These are phyloP conservation scores for Nidularia pulvinata DNA, from an alignment of 768 basidiomycete genomes.

Conservation along the genomic window DNA sequence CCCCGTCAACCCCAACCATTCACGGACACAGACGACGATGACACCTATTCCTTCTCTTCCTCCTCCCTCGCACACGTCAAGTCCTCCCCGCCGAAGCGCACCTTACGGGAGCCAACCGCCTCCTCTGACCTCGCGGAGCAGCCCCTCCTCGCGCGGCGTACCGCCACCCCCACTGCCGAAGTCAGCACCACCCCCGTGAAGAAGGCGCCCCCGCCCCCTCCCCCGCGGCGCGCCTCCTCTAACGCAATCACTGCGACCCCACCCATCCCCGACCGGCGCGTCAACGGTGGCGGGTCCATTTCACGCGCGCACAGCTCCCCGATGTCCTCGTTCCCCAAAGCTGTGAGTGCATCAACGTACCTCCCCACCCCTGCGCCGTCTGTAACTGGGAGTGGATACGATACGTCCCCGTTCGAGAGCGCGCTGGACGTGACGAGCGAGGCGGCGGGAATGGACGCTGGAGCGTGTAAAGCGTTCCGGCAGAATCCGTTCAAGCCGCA, in stretches of 20 bases:
- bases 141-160: conserved; percentile 7
- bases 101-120: background rate
- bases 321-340: conserved; percentile 1
- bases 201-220: conserved; percentile 65
- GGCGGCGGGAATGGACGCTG: background rate
- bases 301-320: conserved; percentile 1
- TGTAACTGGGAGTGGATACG: conserved; percentile 30
- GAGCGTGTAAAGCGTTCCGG: conserved; percentile 50
- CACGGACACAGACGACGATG: background rate
- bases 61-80: conserved; percentile 4
- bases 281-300: conserved; percentile 1
- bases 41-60: too few relatives aligned
- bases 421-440: conserved; percentile 39
- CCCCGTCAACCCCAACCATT: background rate
- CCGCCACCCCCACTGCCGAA: conserved; percentile 8
- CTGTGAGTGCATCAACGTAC: conserved; percentile 8
- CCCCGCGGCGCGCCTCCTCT: conserved; percentile 48
- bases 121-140: conserved; percentile 14
- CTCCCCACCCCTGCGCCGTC: conserved; percentile 30
- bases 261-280: conserved; percentile 45
- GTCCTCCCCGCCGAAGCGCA: conserved; percentile 3
- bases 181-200: conserved; percentile 22
- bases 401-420: conserved; percentile 69
- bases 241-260: conserved; percentile 30
- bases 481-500: conserved; percentile 68